A percentile compares a stretch with the other conserved stretches of the same genome.
Evolutionary conservation across 805 yeast species (phyloP).

Genomic region (Hanseniaspora guilliermondii): DNA sequence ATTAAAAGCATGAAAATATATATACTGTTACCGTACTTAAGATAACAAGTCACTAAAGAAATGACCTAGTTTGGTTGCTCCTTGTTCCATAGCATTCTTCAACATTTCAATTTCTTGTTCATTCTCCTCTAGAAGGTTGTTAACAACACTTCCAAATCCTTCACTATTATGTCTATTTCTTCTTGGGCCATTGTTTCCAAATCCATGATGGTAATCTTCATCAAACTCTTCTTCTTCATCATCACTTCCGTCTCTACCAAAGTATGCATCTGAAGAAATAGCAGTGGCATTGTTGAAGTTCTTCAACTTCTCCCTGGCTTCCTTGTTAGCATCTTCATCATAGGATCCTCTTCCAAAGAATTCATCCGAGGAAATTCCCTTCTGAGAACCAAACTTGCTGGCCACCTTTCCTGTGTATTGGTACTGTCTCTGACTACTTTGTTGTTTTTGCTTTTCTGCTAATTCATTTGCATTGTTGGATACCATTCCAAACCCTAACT

Average conservation of each 20-base stretch:
- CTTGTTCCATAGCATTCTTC: slow-evolving; percentile 85
- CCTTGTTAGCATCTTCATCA: slow-evolving; percentile 64
- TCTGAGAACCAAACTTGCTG: slow-evolving; percentile 72
- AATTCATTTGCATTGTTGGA: slow-evolving; percentile 44
- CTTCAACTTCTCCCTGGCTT: slow-evolving; percentile 71
- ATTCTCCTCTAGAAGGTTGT: slow-evolving; percentile 54
- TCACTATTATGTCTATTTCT: slow-evolving; percentile 21
- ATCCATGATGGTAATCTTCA: slow-evolving; percentile 14
- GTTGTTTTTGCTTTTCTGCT: slow-evolving; percentile 31
- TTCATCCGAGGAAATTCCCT: slow-evolving; percentile 93
- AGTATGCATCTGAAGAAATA: slow-evolving; percentile 84
- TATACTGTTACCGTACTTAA: neutral
- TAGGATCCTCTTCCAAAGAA: slow-evolving; percentile 77
- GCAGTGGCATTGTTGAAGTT: slow-evolving; percentile 71
- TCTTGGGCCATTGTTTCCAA: slow-evolving; percentile 23
- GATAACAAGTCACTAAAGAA: slow-evolving; percentile 71
- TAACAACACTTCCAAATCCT: slow-evolving; percentile 36
- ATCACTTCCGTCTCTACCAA: slow-evolving; percentile 67
- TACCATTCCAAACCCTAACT: slow-evolving; percentile 83
- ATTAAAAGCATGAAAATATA: neutral
- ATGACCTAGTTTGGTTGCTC: slow-evolving; percentile 79
- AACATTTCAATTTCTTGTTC: slow-evolving; percentile 79
- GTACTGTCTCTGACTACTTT: slow-evolving; percentile 39
- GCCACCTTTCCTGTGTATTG: slow-evolving; percentile 65
- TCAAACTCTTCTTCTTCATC: slow-evolving; percentile 26